Evolutionary conservation across 2,329 filamentous ascomycete genomes (phyloP), one percentile per base, ranked within the genome.

Genomic region (Hypocrella siamensis): DNA sequence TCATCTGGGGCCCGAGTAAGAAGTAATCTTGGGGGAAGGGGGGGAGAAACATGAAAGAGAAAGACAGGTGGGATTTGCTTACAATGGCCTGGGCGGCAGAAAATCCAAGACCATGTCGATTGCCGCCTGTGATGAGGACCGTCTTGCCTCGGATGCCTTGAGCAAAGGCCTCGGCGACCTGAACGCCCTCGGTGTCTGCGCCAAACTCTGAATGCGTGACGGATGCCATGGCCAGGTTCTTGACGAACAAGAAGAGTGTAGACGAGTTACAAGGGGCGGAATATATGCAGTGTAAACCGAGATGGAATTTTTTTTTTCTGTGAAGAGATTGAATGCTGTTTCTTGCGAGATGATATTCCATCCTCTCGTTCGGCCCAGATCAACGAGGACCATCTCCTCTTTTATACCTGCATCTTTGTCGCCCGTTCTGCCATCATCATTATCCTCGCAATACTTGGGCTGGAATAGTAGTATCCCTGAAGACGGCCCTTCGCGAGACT

Each of bases 111-210:
- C 49, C 44, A 15, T 43, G 43, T 2, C 42, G 48, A n/a, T 54
- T 52, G 10, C 48, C 48, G 10, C 56, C 56, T 3, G 54, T 58
- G n/a, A 53, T 45, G 8, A 60, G 40, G 28, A 59, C 37, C 1
- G 46, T 47, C 35, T 55, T 56, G 32, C 42, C 43, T 4, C 33
- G 40, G 37, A 55, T 46, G 12, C 39, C 28, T 2, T 39, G 19
- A 14, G 44, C 31, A 16, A 46, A 46, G 16, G 37, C 39, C 24
- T 34, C 31, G 31, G 43, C 39, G 3, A 44, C 43, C 6, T 40
- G 36, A 6, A 38, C 28, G 16, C 19, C 39, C 30, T 41, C 40
- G 5, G 43, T 46, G 18, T 37, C 17, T 14, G 26, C 30, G 10
- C 37, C 30, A 30, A 43, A 46, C 34, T 45, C 35, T 17, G 41